Base-by-base conservation (phyloP, 371 early-diverging fungal species). In the Dichotomocladium elegans region DNA sequence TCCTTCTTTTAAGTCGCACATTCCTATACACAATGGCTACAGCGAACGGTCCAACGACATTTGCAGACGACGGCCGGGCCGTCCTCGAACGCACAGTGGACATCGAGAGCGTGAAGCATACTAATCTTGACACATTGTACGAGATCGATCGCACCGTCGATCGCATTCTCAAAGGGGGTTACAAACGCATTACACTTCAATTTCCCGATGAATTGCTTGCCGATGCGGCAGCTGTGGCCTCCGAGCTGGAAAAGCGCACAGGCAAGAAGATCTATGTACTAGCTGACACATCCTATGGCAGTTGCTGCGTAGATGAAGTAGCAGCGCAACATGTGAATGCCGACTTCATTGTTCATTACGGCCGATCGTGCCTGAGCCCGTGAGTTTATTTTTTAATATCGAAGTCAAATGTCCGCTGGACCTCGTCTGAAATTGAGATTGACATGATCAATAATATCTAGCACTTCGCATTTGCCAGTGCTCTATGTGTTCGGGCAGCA, bases 241-340 rank as follows among this genome's bases (percentile, higher is more conserved):
- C 65, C 3, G 47, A 62, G 40, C 65, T 94, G 46, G 61, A 63
- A 11, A 43, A 77, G 19, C 58, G 61, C n/a, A 78, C 80, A 2
- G 61, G 53, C 4, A 58, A 71, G n/a, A 58, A 72, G 5, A 61
- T 90, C 19, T 92, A 80, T 58, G 77, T 95, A 14, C 67, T 97
- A 27, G 98, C 93, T 7, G 98, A 97, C 60, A 95, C 98, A 0
- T 91, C 96, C 10, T 95, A 91, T 58, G 95, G 96, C 47, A 93
- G 95, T 64, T 97, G 98, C 66, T 97, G 98, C 68, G 93, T 94
- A 1, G 98, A 97, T 60, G 93, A 94, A 60, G 91, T 97, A 1
- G 96, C 98, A 19, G 96, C 95, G 11, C 82, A 88, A 64, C 98
- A 97, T 66, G 86, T 85, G 35, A 55, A 70, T 14, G 87, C 93